A percentile compares a stretch with the other conserved stretches of the same genome.
Conservation (phyloP, 2,329 filamentous ascomycete species). For the Didymella keratinophila region DNA sequence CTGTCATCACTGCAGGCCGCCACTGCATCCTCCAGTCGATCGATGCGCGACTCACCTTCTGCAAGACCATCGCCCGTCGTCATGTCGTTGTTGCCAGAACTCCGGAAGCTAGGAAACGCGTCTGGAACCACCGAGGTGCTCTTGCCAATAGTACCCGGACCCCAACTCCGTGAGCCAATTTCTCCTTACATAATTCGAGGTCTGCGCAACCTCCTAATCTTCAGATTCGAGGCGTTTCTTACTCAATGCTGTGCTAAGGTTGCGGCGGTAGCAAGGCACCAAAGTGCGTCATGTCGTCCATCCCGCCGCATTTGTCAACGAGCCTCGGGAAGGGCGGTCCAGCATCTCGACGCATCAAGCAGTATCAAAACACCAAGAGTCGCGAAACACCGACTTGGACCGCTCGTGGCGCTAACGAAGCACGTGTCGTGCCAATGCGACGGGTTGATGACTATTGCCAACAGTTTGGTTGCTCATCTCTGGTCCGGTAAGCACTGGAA, state of each 20-base stretch:
- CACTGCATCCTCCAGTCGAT: not conserved
- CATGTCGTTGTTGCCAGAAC: conserved; percentile 31
- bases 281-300: not conserved
- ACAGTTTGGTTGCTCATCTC: not conserved
- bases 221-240: conserved; percentile 7
- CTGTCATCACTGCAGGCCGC: conserved; percentile 1
- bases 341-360: conserved; percentile 1
- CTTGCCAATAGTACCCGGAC: conserved; percentile 19
- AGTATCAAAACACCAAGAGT: not conserved
- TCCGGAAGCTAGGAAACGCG: conserved; percentile 16
- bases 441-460: not conserved
- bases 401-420: no score
- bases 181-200: conserved; percentile 25
- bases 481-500: not conserved
- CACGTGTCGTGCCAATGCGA: not conserved
- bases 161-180: conserved; percentile 27
- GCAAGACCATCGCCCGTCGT: conserved; percentile 22
- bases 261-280: conserved; percentile 10
- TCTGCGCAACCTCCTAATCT: conserved; percentile 6
- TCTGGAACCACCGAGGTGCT: conserved; percentile 19
- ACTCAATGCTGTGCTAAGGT: conserved; percentile 1
- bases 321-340: conserved; percentile 7
- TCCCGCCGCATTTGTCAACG: conserved; percentile 7
- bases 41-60: conserved; percentile 29
- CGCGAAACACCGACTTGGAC: not conserved